Base-by-base conservation (phyloP, 2,329 filamentous ascomycete species). In the Paecilomyces formosus region DNA sequence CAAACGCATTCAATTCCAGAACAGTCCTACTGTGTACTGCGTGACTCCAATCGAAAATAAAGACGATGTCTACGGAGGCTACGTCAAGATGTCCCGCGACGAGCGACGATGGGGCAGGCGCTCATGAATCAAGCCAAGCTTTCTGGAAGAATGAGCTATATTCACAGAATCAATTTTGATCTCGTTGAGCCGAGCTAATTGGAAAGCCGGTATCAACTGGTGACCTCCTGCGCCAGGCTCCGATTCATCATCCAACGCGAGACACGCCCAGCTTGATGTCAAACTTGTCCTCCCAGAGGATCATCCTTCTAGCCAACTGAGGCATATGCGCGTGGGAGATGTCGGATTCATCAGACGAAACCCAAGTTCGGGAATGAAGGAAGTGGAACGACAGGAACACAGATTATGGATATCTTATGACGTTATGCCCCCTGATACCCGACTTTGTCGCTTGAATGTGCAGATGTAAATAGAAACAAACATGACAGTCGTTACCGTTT, bases 21-120 rank as follows among this genome's bases (percentile, higher is more conserved):
- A 70, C 39, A 74, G 75, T 5, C 78, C 78, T 3, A 75, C 72
- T 22, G 72, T 81, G 24, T 70, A 79, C 65, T 76, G 74, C 58
- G 74, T 81, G 54, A 79, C 77, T 2, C 78, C 78, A 0, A 79
- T 81, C 60, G 77, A 79, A 63, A 75, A 77, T 18, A 71, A 73
- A 4, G 75, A 79, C 18, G 78, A 79, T 55, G 80, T 79, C 61
- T 79, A 80, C 55, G 78, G 78, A 53, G 71, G 66, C n/a, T 74
- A 79, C 61, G 71, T 65, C 49, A 79, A 78, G 67, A 71, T 79
- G 67, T 72, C 72, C 35, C 70, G 69, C 55, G 78, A 80, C 45
- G 78, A 80, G 62, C 69, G 77, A 64, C 70, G 78, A 64, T 80
- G 78, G 78, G 68, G 64, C 45, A 66, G 71, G 4, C 70, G 72